These are phyloP conservation scores for Dactylorhiza incarnata DNA, from an alignment of 106 monocot genomes.

Conservation along the genomic window DNA sequence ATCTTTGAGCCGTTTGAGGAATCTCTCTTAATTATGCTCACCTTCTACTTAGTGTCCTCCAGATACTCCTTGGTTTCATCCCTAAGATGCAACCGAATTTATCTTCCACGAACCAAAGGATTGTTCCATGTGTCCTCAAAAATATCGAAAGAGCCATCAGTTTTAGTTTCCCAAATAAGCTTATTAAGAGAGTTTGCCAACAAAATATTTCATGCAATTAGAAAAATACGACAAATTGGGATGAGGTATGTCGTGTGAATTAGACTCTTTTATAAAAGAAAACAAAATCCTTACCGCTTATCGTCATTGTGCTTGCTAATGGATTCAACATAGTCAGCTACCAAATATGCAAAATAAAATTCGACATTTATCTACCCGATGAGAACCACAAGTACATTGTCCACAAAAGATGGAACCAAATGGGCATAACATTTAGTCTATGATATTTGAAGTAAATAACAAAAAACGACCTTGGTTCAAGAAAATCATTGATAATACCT, in stretches of 20 bases:
- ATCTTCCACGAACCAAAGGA: conserved; percentile 92
- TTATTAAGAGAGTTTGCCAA: conserved; percentile 11
- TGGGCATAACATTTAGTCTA: neutral
- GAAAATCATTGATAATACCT: conserved; percentile 27
- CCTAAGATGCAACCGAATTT: conserved; percentile 76
- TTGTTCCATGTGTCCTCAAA: conserved; percentile 98
- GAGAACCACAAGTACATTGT: conserved; percentile 89
- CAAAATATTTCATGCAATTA: neutral
- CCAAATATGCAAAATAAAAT: conserved; percentile 95
- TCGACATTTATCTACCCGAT: conserved; percentile 98
- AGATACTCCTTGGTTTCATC: conserved; percentile 94
- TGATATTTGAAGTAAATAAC: neutral
- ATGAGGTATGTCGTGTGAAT: neutral
- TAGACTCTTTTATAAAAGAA: neutral
- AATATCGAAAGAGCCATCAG: conserved; percentile 90
- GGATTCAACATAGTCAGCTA: conserved; percentile 95
- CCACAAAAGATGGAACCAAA: conserved; percentile 70
- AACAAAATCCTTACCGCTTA: conserved; percentile 59
- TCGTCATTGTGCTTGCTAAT: conserved; percentile 99
- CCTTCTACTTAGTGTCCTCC: conserved; percentile 86
- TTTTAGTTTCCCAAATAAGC: conserved; percentile 97
- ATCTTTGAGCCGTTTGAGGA: too few species aligned
- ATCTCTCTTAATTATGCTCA: conserved; percentile 18
- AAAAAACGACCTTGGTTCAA: neutral
- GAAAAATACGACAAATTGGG: neutral